Conservation (phyloP, 108 stramenopile genomes). For the Aureococcus anophagefferens region DNA sequence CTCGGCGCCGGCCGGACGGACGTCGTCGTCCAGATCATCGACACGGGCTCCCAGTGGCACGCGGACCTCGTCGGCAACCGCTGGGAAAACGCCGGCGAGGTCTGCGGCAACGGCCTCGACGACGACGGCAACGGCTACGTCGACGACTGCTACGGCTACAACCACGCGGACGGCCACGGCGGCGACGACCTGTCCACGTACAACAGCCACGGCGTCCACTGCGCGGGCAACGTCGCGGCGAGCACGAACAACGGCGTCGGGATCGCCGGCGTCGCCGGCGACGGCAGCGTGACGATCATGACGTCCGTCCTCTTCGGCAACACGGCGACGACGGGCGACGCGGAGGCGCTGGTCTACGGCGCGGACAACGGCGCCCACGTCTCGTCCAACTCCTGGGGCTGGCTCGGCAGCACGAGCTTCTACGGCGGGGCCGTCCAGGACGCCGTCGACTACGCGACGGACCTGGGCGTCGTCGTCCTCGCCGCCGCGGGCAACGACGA, state of each 20-base stretch:
- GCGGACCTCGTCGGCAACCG: background rate
- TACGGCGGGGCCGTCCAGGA: constrained; percentile 1
- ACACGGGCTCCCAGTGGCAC: background rate
- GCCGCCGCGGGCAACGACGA: constrained; percentile 20
- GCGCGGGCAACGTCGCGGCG: constrained; percentile 18
- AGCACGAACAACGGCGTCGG: constrained; percentile 10
- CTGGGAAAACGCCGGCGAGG: background rate
- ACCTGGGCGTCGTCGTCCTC: constrained; percentile 11
- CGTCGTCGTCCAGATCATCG: background rate
- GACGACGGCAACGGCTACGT: background rate
- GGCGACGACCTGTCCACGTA: too few relatives aligned
- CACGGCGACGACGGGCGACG: background rate
- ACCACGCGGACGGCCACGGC: background rate
- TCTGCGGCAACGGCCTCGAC: background rate
- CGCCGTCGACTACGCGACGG: background rate
- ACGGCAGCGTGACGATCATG: background rate
- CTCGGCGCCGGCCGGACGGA: background rate
- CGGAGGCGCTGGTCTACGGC: background rate
- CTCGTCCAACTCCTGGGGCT: background rate
- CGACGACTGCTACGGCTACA: constrained; percentile 1
- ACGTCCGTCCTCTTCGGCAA: constrained; percentile 3
- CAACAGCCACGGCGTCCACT: constrained; percentile 25
- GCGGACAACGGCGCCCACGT: background rate
- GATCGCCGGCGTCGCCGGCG: constrained; percentile 4
- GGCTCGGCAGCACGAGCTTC: background rate